phyloP scores from a whole-genome alignment of 495 filamentous ascomycete genomes.

The Penicillium canariense region DNA sequence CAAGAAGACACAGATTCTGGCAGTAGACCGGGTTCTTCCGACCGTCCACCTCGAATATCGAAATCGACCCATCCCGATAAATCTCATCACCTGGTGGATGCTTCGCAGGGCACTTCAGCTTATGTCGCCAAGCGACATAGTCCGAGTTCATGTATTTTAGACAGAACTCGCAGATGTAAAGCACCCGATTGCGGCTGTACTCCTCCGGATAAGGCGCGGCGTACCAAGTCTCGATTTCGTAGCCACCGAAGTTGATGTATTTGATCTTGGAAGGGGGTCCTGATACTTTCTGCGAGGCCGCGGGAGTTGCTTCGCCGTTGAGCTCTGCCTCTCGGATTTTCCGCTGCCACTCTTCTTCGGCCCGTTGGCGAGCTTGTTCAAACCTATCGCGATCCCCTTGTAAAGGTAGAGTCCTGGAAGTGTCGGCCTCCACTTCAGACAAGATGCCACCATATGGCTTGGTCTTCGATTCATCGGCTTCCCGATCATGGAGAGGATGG shows the following conservation, averaged over 20 bases:
- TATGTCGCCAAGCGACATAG: constrained; percentile 95
- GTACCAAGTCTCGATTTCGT: constrained; percentile 99
- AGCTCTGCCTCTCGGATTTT: constrained; percentile 50
- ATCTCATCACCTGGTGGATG: constrained; percentile 97
- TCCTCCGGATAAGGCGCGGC: constrained; percentile 98
- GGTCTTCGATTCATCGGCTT: constrained; percentile 81
- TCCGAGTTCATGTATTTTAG: constrained; percentile 99
- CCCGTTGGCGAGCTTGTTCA: constrained; percentile 80
- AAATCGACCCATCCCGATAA: constrained; percentile 89
- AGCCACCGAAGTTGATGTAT: constrained; percentile 95
- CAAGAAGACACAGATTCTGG: constrained; percentile 92
- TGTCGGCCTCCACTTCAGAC: constrained; percentile 85
- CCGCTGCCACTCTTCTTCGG: constrained; percentile 86
- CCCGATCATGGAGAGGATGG: constrained; percentile 81
- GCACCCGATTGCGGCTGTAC: constrained; percentile 89
- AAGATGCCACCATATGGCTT: constrained; percentile 97
- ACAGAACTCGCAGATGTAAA: constrained; percentile 99
- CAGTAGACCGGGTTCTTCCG: constrained; percentile 97
- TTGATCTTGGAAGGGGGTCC: constrained; percentile 94
- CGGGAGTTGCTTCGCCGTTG: constrained; percentile 46
- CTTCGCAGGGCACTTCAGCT: constrained; percentile 94
- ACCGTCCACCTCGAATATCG: constrained; percentile 95
- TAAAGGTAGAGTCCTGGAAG: constrained; percentile 78
- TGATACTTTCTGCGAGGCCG: constrained; percentile 64
- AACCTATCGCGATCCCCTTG: constrained; percentile 78